Percentiles rank a stretch among this genome's conserved stretches.
Evolutionary conservation across 768 basidiomycete species (phyloP).

Genomic region (Agaricus subrufescens): DNA sequence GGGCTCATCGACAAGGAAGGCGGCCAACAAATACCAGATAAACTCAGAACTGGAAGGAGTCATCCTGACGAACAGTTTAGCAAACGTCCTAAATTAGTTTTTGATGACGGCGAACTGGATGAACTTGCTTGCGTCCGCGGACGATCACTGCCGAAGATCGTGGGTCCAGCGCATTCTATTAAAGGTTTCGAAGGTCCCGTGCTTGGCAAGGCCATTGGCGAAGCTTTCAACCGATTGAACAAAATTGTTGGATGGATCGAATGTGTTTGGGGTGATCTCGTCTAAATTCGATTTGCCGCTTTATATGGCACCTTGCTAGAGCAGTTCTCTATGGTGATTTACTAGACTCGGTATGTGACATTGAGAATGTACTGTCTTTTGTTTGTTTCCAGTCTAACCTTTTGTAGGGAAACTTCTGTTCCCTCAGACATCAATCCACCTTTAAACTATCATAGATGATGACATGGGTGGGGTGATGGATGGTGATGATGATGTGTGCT

Average conservation of each 20-base stretch:
- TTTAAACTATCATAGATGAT: background rate
- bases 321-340: background rate
- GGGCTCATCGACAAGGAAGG: background rate
- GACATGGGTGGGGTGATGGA: background rate
- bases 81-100: slow-evolving; percentile 17
- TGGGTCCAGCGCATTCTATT: slow-evolving; percentile 21
- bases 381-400: no score
- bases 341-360: background rate
- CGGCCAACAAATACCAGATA: slow-evolving; percentile 21
- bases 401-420: background rate
- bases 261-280: slow-evolving; percentile 48
- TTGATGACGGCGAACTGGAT: slow-evolving; percentile 2
- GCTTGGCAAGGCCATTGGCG: slow-evolving; percentile 37
- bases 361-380: no score
- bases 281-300: slow-evolving; percentile 9
- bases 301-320: background rate
- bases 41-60: slow-evolving; percentile 31
- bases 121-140: background rate
- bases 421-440: background rate
- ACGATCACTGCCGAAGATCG: background rate
- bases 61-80: slow-evolving; percentile 11
- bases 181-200: slow-evolving; percentile 70
- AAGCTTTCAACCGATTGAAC: slow-evolving; percentile 36
- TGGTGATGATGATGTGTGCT: background rate
- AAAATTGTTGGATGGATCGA: slow-evolving; percentile 49